These are phyloP conservation scores for Tulasnella sp. DNA, from an alignment of 768 basidiomycete genomes.

Conservation along the genomic window DNA sequence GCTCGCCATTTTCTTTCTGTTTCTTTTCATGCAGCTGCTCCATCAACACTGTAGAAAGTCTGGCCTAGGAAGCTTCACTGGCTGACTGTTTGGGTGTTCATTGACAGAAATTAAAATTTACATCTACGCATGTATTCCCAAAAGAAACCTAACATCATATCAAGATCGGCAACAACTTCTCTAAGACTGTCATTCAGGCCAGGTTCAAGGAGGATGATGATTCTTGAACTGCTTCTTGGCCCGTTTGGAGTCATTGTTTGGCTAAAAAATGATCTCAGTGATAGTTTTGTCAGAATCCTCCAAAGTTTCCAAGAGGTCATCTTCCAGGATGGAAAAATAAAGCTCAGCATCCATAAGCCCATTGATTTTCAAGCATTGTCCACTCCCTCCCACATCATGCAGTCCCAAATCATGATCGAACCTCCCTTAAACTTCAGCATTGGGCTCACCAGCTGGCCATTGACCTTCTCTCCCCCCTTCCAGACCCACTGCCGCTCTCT, in stretches of 20 bases:
- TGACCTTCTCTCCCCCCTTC: slow-evolving; percentile 18
- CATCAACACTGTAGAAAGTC: too few species aligned
- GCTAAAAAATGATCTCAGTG: slow-evolving; percentile 38
- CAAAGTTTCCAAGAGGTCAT: slow-evolving; percentile 35
- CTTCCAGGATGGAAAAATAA: slow-evolving; percentile 20
- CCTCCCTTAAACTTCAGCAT: slow-evolving; percentile 21
- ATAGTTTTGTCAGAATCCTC: slow-evolving; percentile 28
- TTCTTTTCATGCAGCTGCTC: too few species aligned
- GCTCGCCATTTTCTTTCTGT: too few species aligned
- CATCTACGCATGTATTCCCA: too few species aligned
- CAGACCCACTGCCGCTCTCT: slow-evolving; percentile 49
- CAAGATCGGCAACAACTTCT: too few species aligned
- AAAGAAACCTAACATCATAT: too few species aligned
- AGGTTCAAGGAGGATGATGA: too few species aligned
- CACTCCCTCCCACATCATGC: slow-evolving; percentile 14
- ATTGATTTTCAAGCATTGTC: slow-evolving; percentile 16
- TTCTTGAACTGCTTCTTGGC: slow-evolving; percentile 29
- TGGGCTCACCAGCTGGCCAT: background rate
- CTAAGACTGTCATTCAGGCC: too few species aligned
- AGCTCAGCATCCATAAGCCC: slow-evolving; percentile 17
- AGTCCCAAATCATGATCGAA: slow-evolving; percentile 19
- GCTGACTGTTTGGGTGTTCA: too few species aligned
- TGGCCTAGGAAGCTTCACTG: too few species aligned
- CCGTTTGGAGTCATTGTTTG: slow-evolving; percentile 37
- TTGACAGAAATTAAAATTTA: too few species aligned